Conservation (phyloP, 1,284 basidiomycete species). For the Ceratobasidium theobromae region DNA sequence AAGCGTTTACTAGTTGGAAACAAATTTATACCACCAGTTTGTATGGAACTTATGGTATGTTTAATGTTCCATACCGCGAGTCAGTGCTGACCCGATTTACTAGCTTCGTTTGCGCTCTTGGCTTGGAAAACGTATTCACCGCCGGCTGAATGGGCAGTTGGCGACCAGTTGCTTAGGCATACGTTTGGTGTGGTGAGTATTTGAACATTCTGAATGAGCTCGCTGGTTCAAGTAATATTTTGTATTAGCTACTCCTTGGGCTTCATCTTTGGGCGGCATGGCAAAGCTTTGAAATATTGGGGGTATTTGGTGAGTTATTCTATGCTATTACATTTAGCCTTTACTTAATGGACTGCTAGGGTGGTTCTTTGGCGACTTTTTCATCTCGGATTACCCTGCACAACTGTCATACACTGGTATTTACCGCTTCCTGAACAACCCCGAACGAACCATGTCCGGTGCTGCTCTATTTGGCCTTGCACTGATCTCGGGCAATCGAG, state of each 20-base stretch:
- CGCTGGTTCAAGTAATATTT: constrained; percentile 11
- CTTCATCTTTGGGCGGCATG: constrained; percentile 90
- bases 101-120: constrained; percentile 78
- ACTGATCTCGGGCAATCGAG: constrained; percentile 85
- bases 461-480: constrained; percentile 94
- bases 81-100: neutral
- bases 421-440: constrained; percentile 94
- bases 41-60: constrained; percentile 90
- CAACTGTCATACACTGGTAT: constrained; percentile 96
- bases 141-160: constrained; percentile 82
- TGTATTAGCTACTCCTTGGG: constrained; percentile 71
- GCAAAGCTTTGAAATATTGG: constrained; percentile 90
- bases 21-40: constrained; percentile 87
- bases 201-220: constrained; percentile 5
- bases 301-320: constrained; percentile 70
- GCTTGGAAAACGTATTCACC: constrained; percentile 86
- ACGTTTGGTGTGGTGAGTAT: constrained; percentile 76
- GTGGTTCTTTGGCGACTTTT: constrained; percentile 99
- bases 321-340: neutral
- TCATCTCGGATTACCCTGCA: constrained; percentile 90
- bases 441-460: constrained; percentile 88
- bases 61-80: constrained; percentile 30
- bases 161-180: constrained; percentile 86
- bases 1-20: constrained; percentile 97
- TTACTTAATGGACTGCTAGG: constrained; percentile 50